These are phyloP conservation scores for Lanmaoa rubissima DNA, from an alignment of 768 basidiomycete species.

Conservation along the genomic window DNA sequence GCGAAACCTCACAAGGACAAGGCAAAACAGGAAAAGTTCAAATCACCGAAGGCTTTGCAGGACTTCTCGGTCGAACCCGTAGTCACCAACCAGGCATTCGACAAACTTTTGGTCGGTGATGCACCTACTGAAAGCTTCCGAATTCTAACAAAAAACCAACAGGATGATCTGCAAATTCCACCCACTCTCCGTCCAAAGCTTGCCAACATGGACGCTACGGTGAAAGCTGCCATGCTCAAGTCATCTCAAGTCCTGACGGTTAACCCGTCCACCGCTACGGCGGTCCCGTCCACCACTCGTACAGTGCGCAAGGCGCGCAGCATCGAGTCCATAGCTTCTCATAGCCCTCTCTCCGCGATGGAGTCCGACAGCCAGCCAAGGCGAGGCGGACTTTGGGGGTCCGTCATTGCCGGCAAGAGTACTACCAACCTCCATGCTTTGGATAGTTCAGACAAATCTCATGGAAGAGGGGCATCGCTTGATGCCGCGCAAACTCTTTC, in stretches of 20 bases:
- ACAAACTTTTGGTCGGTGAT: slow-evolving; percentile 68
- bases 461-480: slow-evolving; percentile 61
- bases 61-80: slow-evolving; percentile 34
- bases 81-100: slow-evolving; percentile 70
- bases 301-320: slow-evolving; percentile 69
- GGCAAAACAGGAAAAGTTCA: slow-evolving; percentile 42
- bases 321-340: slow-evolving; percentile 64
- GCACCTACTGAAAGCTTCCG: too few relatives aligned
- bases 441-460: slow-evolving; percentile 36
- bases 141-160: slow-evolving; percentile 6
- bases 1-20: slow-evolving; percentile 31
- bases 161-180: slow-evolving; percentile 93
- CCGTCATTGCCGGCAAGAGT: slow-evolving; percentile 31
- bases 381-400: slow-evolving; percentile 25
- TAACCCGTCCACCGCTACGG: slow-evolving; percentile 33
- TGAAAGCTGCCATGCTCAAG: slow-evolving; percentile 91
- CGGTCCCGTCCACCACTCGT: slow-evolving; percentile 46
- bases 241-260: slow-evolving; percentile 67
- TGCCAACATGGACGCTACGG: slow-evolving; percentile 73
- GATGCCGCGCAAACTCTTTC: slow-evolving; percentile 54
- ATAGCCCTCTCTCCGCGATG: slow-evolving; percentile 38
- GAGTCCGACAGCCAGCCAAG: slow-evolving; percentile 35
- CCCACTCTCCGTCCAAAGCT: slow-evolving; percentile 74
- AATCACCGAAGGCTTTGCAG: slow-evolving; percentile 43
- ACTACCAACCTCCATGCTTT: slow-evolving; percentile 27